A percentile compares a stretch with the other conserved stretches of the same genome.
phyloP scores from a whole-genome alignment of 495 filamentous ascomycete species.

The Rostrohypoxylon terebratum region DNA sequence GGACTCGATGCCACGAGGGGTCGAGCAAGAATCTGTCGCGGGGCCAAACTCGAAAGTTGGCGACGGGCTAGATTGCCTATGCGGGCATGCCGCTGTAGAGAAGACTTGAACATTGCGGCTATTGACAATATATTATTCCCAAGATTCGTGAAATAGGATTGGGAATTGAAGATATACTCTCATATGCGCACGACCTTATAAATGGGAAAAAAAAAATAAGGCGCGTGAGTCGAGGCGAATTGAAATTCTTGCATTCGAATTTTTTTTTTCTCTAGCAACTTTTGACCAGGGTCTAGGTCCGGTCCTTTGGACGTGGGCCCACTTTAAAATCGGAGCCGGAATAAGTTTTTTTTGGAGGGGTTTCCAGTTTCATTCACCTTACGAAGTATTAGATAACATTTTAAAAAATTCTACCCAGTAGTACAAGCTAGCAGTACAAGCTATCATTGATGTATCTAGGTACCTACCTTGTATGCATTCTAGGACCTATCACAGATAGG shows the following conservation, averaged over 20 bases:
- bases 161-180: constrained; percentile 36
- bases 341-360: not conserved
- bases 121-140: constrained; percentile 6
- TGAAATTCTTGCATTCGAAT: constrained; percentile 38
- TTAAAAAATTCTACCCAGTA: too few relatives aligned
- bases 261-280: constrained; percentile 38
- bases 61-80: constrained; percentile 44
- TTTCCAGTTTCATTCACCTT: not conserved
- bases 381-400: too few relatives aligned
- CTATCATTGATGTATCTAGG: too few relatives aligned
- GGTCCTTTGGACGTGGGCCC: not conserved
- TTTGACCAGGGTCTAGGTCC: constrained; percentile 12
- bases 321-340: not conserved
- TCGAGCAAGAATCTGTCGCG: constrained; percentile 41
- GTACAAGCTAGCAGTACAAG: too few relatives aligned
- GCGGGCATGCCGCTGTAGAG: constrained; percentile 50
- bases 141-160: constrained; percentile 15
- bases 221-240: constrained; percentile 42
- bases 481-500: not conserved
- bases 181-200: constrained; percentile 27
- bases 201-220: constrained; percentile 22
- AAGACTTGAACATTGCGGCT: constrained; percentile 44
- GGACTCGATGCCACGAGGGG: constrained; percentile 33
- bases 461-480: too few relatives aligned
- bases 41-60: constrained; percentile 42